Conservation (phyloP, 2,329 filamentous ascomycete genomes). For the Colletotrichum chrysophilum region DNA sequence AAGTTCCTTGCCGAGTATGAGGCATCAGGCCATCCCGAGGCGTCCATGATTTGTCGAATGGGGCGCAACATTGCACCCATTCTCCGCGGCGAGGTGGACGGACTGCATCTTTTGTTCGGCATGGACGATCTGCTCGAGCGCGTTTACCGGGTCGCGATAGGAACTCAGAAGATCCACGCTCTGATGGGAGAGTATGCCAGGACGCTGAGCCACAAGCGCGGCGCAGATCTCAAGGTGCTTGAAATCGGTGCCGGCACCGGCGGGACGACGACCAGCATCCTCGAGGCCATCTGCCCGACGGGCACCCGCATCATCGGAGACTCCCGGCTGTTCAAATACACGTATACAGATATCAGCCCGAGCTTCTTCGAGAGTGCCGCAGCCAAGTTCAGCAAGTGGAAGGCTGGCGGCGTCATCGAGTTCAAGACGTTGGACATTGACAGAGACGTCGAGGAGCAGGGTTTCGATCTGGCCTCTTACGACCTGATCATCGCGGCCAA, state of each 20-base stretch:
- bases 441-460: slow-evolving; percentile 32
- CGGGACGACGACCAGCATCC: neutral
- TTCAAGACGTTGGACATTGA: slow-evolving; percentile 31
- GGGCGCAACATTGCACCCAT: neutral
- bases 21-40: neutral
- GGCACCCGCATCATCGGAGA: neutral
- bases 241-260: neutral
- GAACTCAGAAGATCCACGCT: neutral
- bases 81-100: neutral
- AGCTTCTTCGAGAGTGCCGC: slow-evolving; percentile 26
- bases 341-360: slow-evolving; percentile 31
- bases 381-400: neutral
- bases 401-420: neutral
- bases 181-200: neutral
- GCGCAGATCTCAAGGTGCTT: neutral
- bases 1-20: neutral
- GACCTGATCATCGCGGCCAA: slow-evolving; percentile 44
- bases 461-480: slow-evolving; percentile 32
- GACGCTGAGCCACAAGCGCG: neutral
- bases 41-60: neutral
- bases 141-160: neutral
- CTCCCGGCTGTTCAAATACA: slow-evolving; percentile 24
- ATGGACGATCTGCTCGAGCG: slow-evolving; percentile 2
- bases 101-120: neutral
- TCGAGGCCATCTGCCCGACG: neutral